These are phyloP conservation scores for Edhazardia aedis DNA, from an alignment of 371 early-diverging fungal species.

Conservation along the genomic window DNA sequence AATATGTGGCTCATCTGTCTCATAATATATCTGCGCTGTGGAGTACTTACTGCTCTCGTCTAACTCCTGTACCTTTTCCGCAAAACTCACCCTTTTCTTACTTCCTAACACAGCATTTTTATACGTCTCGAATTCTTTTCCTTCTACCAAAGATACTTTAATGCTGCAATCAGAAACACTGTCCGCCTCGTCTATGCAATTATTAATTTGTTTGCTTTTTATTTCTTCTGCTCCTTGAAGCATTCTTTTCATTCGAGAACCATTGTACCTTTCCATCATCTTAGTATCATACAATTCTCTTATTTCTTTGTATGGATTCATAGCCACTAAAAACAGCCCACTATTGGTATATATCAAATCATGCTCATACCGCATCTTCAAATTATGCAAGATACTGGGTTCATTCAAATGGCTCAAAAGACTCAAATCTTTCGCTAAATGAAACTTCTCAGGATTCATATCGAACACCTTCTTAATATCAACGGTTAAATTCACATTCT, in stretches of 20 bases:
- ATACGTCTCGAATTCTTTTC: constrained; percentile 51
- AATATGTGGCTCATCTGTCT: too few relatives aligned
- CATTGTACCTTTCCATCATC: too few relatives aligned
- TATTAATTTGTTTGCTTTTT: too few relatives aligned
- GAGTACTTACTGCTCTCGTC: too few relatives aligned
- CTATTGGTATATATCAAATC: constrained; percentile 92
- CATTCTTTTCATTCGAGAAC: too few relatives aligned
- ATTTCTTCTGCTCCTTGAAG: too few relatives aligned
- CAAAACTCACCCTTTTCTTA: too few relatives aligned
- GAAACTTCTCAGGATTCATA: constrained; percentile 96
- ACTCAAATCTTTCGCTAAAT: constrained; percentile 88
- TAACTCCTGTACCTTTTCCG: constrained; percentile 64
- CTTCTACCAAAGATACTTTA: constrained; percentile 51
- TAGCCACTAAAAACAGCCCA: constrained; percentile 86
- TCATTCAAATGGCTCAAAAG: constrained; percentile 83
- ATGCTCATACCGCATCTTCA: constrained; percentile 63
- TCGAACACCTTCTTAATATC: constrained; percentile 59
- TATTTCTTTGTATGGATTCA: constrained; percentile 85
- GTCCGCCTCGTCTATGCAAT: constrained; percentile 60
- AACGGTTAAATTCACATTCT: constrained; percentile 35
- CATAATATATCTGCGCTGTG: too few relatives aligned
- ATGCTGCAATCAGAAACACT: constrained; percentile 23
- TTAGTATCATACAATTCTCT: too few relatives aligned
- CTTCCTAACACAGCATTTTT: too few relatives aligned
- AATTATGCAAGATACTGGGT: constrained; percentile 82